Conservation (phyloP, 1,284 basidiomycete genomes). For the Tylopilus sp. region DNA sequence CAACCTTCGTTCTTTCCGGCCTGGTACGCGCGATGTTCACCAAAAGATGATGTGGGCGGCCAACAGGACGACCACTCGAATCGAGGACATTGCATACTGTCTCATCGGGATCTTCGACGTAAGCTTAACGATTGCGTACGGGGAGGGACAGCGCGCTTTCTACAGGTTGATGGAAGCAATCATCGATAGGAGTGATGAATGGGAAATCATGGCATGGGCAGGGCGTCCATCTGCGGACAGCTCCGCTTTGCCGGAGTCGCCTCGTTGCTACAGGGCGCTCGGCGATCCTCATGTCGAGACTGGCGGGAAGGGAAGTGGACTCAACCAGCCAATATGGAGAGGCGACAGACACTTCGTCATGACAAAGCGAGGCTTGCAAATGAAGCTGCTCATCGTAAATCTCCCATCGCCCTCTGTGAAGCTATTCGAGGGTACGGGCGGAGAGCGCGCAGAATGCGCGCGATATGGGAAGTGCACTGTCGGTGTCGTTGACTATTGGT, state of each 20-base stretch:
- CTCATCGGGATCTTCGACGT: constrained; percentile 46
- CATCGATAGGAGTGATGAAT: constrained; percentile 39
- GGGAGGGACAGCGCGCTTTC: constrained; percentile 44
- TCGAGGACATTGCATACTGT: constrained; percentile 44
- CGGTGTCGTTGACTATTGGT: constrained; percentile 46
- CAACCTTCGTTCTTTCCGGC: constrained; percentile 39
- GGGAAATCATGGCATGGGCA: constrained; percentile 48
- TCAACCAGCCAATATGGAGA: constrained; percentile 29
- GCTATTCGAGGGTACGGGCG: constrained; percentile 32
- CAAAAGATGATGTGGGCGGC: constrained; percentile 48
- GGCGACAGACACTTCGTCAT: constrained; percentile 43
- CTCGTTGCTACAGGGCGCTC: constrained; percentile 38
- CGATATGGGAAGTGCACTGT: constrained; percentile 36
- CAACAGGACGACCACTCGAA: constrained; percentile 43
- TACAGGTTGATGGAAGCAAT: constrained; percentile 44
- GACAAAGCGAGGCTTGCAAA: constrained; percentile 45
- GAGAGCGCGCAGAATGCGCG: constrained; percentile 18
- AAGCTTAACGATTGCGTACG: constrained; percentile 45
- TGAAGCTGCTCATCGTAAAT: constrained; percentile 37
- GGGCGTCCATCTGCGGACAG: constrained; percentile 41
- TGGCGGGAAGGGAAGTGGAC: neutral
- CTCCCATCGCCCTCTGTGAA: constrained; percentile 30
- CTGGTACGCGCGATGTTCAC: constrained; percentile 40
- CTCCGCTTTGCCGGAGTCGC: constrained; percentile 41
- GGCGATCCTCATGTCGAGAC: neutral